A percentile compares a stretch with the other conserved stretches of the same genome.
phyloP scores from a whole-genome alignment of 2,329 filamentous ascomycete genomes.

The Epichloe coenophiala region DNA sequence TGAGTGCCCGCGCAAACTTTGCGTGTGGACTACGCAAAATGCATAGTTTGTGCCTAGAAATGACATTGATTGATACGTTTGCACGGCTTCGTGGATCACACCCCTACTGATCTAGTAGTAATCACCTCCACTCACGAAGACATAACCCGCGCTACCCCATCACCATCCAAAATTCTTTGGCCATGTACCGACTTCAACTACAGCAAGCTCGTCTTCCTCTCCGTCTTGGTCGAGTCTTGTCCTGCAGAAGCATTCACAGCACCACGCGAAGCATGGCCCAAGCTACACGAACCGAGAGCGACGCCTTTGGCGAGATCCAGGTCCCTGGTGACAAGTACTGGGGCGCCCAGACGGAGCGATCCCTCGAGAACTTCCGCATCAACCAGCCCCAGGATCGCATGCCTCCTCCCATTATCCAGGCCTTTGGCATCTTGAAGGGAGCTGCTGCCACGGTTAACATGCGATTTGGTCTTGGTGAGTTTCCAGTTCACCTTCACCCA shows the following conservation, averaged over 20 bases:
- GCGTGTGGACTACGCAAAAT: too few species aligned
- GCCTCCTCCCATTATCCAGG: slow-evolving; percentile 81
- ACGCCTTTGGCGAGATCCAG: slow-evolving; percentile 95
- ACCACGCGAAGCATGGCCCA: slow-evolving; percentile 9
- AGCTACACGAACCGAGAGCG: slow-evolving; percentile 71
- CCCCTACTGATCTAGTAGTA: too few species aligned
- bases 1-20: too few species aligned
- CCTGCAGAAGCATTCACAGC: slow-evolving; percentile 8
- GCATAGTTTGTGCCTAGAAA: too few species aligned
- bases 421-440: slow-evolving; percentile 95
- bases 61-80: too few species aligned
- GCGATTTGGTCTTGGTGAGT: slow-evolving; percentile 67
- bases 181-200: not conserved
- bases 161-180: too few species aligned
- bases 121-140: too few species aligned
- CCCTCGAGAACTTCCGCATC: slow-evolving; percentile 96
- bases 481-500: too few species aligned
- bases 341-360: slow-evolving; percentile 95
- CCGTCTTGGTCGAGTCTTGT: not conserved
- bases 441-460: slow-evolving; percentile 94
- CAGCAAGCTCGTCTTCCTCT: slow-evolving; percentile 1
- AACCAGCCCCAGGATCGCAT: slow-evolving; percentile 98
- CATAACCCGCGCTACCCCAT: too few species aligned
- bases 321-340: slow-evolving; percentile 91
- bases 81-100: too few species aligned